Evolutionary conservation across 208 protist species (phyloP).

Genomic region (Crithidia acanthocephali): DNA sequence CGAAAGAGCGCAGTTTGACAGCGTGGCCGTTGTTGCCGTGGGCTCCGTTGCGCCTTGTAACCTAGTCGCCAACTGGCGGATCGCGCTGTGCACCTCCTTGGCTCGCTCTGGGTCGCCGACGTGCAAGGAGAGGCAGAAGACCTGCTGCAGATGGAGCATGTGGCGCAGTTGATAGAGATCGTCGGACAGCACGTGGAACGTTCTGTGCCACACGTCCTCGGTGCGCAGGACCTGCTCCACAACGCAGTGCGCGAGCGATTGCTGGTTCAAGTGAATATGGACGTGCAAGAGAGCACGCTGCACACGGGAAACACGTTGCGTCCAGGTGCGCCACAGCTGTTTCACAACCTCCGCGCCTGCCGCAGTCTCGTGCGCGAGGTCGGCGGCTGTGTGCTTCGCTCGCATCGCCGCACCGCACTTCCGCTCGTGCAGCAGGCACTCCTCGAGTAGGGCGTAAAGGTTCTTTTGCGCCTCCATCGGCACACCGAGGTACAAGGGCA

Average conservation of each 20-base stretch:
- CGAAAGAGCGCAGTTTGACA: conserved; percentile 17
- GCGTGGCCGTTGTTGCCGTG: not conserved
- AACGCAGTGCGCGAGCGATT: conserved; percentile 51
- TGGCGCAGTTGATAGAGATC: conserved; percentile 35
- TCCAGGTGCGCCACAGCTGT: conserved; percentile 34
- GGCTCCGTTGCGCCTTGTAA: not conserved
- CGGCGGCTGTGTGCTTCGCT: not conserved
- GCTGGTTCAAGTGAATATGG: conserved; percentile 59
- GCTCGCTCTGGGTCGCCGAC: conserved; percentile 29
- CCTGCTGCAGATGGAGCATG: conserved; percentile 43
- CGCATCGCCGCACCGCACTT: conserved; percentile 14
- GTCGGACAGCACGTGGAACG: conserved; percentile 25
- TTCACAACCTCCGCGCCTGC: not conserved
- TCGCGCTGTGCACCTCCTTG: conserved; percentile 8
- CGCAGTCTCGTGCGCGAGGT: not conserved
- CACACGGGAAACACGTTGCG: conserved; percentile 46
- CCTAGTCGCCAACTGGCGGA: not conserved
- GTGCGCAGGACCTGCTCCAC: conserved; percentile 48
- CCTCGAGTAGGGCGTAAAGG: conserved; percentile 58
- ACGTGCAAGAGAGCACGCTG: conserved; percentile 65
- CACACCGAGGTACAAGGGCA: conserved; percentile 70
- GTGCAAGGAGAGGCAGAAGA: conserved; percentile 44
- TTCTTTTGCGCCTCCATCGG: conserved; percentile 58
- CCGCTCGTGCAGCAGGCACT: conserved; percentile 43
- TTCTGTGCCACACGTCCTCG: conserved; percentile 28